A percentile compares a stretch with the other conserved stretches of the same genome.
phyloP scores from a whole-genome alignment of 2,329 filamentous ascomycete species.

The Microcera coccophila region DNA sequence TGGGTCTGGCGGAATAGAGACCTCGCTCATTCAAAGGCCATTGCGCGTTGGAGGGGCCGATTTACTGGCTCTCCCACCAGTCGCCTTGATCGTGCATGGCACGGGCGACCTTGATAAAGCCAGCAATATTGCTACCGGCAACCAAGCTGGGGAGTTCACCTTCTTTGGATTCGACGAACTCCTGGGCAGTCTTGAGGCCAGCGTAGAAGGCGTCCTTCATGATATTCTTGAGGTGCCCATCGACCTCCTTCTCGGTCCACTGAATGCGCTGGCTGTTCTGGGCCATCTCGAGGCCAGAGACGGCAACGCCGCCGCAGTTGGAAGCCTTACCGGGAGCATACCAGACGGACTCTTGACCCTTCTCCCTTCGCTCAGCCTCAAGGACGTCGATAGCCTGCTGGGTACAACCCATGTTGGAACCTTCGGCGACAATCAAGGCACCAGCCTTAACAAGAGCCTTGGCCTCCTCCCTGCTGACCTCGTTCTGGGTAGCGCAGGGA shows the following conservation, averaged over 20 bases:
- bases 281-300: slow-evolving; percentile 97
- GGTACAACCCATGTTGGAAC: slow-evolving; percentile 98
- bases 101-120: slow-evolving; percentile 90
- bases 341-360: slow-evolving; percentile 73
- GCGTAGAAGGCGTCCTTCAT: slow-evolving; percentile 94
- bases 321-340: slow-evolving; percentile 96
- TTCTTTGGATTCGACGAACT: slow-evolving; percentile 75
- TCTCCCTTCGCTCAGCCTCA: slow-evolving; percentile 70
- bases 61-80: slow-evolving; percentile 58
- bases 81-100: slow-evolving; percentile 97
- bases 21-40: no score
- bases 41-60: no score
- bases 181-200: slow-evolving; percentile 82
- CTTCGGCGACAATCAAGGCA: slow-evolving; percentile 85
- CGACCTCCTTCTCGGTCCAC: slow-evolving; percentile 89
- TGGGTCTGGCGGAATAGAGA: background rate
- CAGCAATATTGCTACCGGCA: slow-evolving; percentile 93
- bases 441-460: slow-evolving; percentile 73
- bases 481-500: slow-evolving; percentile 94
- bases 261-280: slow-evolving; percentile 87
- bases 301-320: slow-evolving; percentile 95
- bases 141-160: slow-evolving; percentile 87
- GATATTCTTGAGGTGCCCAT: slow-evolving; percentile 84
- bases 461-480: slow-evolving; percentile 89
- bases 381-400: slow-evolving; percentile 93